Base-by-base conservation (phyloP, 1,284 basidiomycete species). In the Ustilago vetiveriae region DNA sequence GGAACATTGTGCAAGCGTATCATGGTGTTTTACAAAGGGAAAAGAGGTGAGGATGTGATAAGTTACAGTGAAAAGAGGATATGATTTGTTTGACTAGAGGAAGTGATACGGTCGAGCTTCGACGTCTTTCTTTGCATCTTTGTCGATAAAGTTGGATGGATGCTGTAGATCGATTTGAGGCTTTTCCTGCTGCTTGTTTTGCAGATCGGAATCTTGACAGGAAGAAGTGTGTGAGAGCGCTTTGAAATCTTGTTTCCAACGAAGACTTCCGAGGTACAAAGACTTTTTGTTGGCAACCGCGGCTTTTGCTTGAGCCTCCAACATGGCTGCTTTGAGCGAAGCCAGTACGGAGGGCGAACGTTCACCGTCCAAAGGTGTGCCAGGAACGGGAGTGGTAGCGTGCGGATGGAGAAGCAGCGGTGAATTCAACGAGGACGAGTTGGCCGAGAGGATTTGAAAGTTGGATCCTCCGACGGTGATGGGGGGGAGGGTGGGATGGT, bases 231-330 rank as follows among this genome's bases (percentile, higher is more conserved):
- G 19, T 2, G 27, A n/a, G 14, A 22, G 24, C 11, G 14, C 26
- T 4, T 29, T 21, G 32, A 57, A 67, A 27, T 68, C 53, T 0
- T 36, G 35, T 4, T 26, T 41, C 67, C 67, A 70, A 5, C 29
- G 14, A 1, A 22, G 3, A 38, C 58, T 63, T 6, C 68, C 68
- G 3, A 71, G 53, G 32, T 71, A 71, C 19, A 71, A 24, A 3
- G 27, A 29, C 16, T 70, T 70, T 16, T 58, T 60, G 14, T 23
- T 23, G n/a, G 35, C 22, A 21, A 16, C 38, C 1, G 68, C n/a
- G n/a, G n/a, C 68, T 21, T 66, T 66, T 0, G 62, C 42, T 33
- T 63, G 37, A 0, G 68, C 68, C 37, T 66, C 63, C 11, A 66
- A n/a, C 62, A 62, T 65, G 10, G 68, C 68, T 6, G 63, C 63